These are phyloP conservation scores for Cephalotrichum gorgonifer DNA, from an alignment of 2,329 filamentous ascomycete genomes.

Conservation along the genomic window DNA sequence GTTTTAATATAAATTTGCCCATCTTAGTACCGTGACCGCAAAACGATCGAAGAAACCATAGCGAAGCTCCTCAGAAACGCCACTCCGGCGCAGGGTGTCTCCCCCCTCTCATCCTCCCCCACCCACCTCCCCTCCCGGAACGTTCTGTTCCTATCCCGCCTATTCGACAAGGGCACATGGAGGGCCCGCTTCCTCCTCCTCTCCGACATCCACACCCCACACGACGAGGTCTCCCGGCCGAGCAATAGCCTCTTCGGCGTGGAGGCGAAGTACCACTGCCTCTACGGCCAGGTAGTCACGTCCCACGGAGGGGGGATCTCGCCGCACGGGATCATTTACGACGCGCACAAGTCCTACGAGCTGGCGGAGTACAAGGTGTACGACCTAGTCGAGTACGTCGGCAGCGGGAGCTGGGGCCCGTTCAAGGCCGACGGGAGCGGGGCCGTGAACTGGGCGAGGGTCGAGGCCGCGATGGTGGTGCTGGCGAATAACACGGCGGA, in stretches of 20 bases:
- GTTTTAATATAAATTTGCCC: background rate
- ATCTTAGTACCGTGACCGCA: background rate
- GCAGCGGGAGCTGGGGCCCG: slow-evolving; percentile 56
- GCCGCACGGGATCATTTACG: too few relatives aligned
- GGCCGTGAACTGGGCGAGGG: slow-evolving; percentile 67
- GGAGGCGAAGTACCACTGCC: slow-evolving; percentile 60
- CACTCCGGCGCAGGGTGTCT: slow-evolving; percentile 17
- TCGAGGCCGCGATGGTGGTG: slow-evolving; percentile 64
- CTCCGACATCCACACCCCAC: slow-evolving; percentile 48
- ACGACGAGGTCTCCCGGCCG: slow-evolving; percentile 17
- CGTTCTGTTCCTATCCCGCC: slow-evolving; percentile 27
- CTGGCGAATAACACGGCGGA: slow-evolving; percentile 50
- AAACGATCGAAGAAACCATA: slow-evolving; percentile 32
- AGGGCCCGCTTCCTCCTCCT: slow-evolving; percentile 50
- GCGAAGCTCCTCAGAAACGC: slow-evolving; percentile 34
- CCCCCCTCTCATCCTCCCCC: slow-evolving; percentile 17
- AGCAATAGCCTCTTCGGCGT: slow-evolving; percentile 38
- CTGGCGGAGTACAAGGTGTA: slow-evolving; percentile 63
- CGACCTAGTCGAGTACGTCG: slow-evolving; percentile 59
- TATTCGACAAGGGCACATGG: slow-evolving; percentile 38
- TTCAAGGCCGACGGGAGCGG: slow-evolving; percentile 54
- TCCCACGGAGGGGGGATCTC: slow-evolving; percentile 19
- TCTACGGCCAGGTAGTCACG: slow-evolving; percentile 51
- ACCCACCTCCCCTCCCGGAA: slow-evolving; percentile 37
- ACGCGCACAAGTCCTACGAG: slow-evolving; percentile 36